phyloP scores from a whole-genome alignment of 2,329 filamentous ascomycete genomes.

The Sclerotinia trifoliorum region DNA sequence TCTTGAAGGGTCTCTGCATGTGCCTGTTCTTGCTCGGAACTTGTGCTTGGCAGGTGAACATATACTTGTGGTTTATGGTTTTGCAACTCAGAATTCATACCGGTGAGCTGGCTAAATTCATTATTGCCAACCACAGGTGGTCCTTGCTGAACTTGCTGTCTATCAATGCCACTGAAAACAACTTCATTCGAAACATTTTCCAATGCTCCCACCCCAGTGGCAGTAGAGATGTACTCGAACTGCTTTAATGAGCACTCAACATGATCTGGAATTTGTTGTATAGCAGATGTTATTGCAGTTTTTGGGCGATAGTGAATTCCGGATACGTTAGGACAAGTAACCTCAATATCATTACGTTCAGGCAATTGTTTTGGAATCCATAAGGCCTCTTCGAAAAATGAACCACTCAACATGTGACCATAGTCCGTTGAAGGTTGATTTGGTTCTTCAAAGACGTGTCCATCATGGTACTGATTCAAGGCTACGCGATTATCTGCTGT shows the following conservation, averaged over 20 bases:
- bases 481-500: background rate
- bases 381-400: conserved; percentile 26
- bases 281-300: background rate
- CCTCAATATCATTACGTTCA: background rate
- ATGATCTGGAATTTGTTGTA: background rate
- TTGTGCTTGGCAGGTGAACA: background rate
- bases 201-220: conserved; percentile 20
- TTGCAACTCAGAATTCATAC: background rate
- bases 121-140: background rate
- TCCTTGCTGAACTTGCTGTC: background rate
- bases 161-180: background rate
- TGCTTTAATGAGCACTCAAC: background rate
- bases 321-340: background rate
- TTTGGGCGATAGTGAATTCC: background rate
- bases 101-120: background rate
- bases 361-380: conserved; percentile 21
- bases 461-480: conserved; percentile 1
- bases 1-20: background rate
- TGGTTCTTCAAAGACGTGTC: background rate
- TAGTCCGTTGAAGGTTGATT: conserved; percentile 15
- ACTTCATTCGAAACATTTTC: background rate
- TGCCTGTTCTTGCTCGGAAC: background rate
- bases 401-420: conserved; percentile 4
- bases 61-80: background rate
- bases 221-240: conserved; percentile 19